Base-by-base conservation (phyloP, 345 rosid species). In the Salix caprea region DNA sequence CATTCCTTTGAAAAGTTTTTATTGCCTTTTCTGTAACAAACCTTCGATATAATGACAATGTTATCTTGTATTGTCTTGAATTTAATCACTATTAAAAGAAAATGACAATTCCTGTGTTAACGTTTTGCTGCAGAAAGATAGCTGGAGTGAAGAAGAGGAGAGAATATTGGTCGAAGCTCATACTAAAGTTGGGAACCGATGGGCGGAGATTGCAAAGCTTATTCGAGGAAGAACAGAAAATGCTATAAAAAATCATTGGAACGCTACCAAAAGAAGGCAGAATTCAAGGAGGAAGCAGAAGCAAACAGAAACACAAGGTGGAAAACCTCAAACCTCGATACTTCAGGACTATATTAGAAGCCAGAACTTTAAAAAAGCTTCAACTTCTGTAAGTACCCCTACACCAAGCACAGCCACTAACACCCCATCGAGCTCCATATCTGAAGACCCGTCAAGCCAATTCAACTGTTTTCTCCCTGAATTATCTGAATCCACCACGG, bases 81-180 rank as follows among this genome's bases (percentile, higher is more conserved):
- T n/a, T 56, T n/a, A 56, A 56, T 56, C n/a, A n/a, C 62, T 56
- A 56, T n/a, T n/a, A 2, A 21, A 21, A 54, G n/a, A 54, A 10
- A 7, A 2, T 21, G 61, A n/a, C 61, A 7, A 21, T 21, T 74
- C 26, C 71, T 67, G 11, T 56, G 65, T 37, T 26, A 16, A 61
- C 46, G 21, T 46, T 42, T 65, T 76, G 19, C 66, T 69, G 4
- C 83, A 95, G 99, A 95, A 95, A 77, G 97, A 95, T 74, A 85
- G 94, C 76, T 93, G 99, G 97, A 91, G 85, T 67, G 97, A 93
- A 79, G 93, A 93, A 83, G 99, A 95, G 78, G 98, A 95, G 83
- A 90, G 76, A 66, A 76, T 85, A 56, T 75, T 95, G 28, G 89
- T 95, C 37, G 91, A 86, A 76, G 90, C 96, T 44, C 99, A 96